These are phyloP conservation scores for Cladosporium sp. DNA, from an alignment of 2,329 filamentous ascomycete genomes.

Conservation along the genomic window DNA sequence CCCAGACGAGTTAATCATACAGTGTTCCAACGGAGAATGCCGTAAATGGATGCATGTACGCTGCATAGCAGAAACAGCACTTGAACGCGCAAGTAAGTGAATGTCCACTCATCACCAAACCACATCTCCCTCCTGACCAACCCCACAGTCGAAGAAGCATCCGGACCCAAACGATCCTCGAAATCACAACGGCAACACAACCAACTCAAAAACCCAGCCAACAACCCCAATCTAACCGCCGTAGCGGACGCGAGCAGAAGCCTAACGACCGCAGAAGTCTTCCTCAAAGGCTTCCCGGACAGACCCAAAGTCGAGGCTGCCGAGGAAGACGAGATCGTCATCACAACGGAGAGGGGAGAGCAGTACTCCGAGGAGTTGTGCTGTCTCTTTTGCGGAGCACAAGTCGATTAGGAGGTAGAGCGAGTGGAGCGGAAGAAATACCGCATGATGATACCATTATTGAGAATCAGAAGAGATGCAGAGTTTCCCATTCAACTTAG, in stretches of 20 bases:
- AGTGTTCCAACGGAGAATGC: conserved; percentile 35
- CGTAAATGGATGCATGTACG: conserved; percentile 40
- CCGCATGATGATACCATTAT: not conserved
- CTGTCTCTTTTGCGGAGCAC: conserved; percentile 25
- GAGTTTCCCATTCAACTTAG: too few relatives aligned
- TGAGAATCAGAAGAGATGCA: too few relatives aligned
- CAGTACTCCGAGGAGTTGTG: conserved; percentile 20
- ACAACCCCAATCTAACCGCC: conserved; percentile 6
- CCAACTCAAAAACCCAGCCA: conserved; percentile 16
- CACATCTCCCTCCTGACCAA: not conserved
- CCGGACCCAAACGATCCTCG: conserved; percentile 6
- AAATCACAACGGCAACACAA: conserved; percentile 15
- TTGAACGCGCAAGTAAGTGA: conserved; percentile 4
- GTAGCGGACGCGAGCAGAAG: conserved; percentile 13
- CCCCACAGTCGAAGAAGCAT: conserved; percentile 15
- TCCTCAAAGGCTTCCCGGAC: conserved; percentile 22
- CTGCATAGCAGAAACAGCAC: conserved; percentile 30
- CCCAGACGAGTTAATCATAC: conserved; percentile 38
- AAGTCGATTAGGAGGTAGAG: conserved; percentile 3
- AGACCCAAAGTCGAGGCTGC: conserved; percentile 14
- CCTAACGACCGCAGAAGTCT: conserved; percentile 20
- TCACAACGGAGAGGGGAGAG: conserved; percentile 22
- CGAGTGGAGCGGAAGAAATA: conserved; percentile 8
- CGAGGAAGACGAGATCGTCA: conserved; percentile 24
- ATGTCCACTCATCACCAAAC: not conserved